Base-by-base conservation (phyloP, 306 rosid genomes). In the Rosa rugosa region DNA sequence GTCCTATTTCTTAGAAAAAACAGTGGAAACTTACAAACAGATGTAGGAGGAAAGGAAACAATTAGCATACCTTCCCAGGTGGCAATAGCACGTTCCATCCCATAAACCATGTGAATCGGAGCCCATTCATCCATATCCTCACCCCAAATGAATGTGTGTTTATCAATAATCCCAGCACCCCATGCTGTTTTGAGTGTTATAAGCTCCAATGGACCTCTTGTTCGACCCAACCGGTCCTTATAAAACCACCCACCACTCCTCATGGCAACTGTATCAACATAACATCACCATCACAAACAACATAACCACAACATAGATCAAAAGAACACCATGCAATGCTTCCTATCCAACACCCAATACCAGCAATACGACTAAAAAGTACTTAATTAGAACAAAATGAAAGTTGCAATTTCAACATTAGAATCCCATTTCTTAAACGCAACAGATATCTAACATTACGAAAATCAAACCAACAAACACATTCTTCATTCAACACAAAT, bases 51-150 rank as follows among this genome's bases (percentile, higher is more conserved):
- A 64, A 76, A 36, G 65, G 22, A 72, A 80, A 79, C 47, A 42
- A 11, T 73, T 51, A 63, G 73, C 90, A 79, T 22, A 95, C 99
- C 99, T 86, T 95, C 99, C 99, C 99, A 95, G 66, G 98, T 95
- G 66, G 98, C 98, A 38, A 95, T 84, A 68, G 99, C 99, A 40
- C 84, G 94, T 83, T 95, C 97, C 95, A 95, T 27, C 80, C 99
- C 99, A 69, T 92, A 92, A 73, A 95, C 86, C 99, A 95, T 95
- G 90, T 91, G 95, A 77, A 95, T 88, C 27, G 98, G 99, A 0
- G 96, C 97, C 91, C 92, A 95, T 85, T 92, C 99, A 83, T 95
- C 99, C 98, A 95, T 84, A 86, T 95, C 99, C 18, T 95, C 99
- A 4, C 98, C 97, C 99, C 99, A 95, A 77, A 95, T 87, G 85